Evolutionary conservation across 148 eudicot species (phyloP), one percentile per base, ranked within the genome.

Genomic region (Beta vulgaris): DNA sequence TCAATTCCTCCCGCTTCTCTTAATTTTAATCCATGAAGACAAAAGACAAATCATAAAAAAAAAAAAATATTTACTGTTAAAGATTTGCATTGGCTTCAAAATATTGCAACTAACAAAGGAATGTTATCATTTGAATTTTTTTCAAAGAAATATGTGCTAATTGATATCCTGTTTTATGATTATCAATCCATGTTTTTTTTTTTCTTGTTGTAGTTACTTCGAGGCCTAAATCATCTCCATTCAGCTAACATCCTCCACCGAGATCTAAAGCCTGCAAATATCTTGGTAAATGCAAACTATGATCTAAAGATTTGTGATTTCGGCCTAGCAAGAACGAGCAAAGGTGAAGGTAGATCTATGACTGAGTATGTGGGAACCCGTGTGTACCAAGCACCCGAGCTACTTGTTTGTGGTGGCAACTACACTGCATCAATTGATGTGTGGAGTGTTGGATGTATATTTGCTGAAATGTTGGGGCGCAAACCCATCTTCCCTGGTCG

Each of bases 291-390:
- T 18, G 80, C 83, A 7, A 85, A 83, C 59, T 77, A 83, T 31
- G 86, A 77, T 48, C 73, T 86, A 5, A 86, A 84, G 66, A 86
- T 86, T 7, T 79, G 87, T 12, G 89, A 86, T 55, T 86, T 86
- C 39, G 89, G 89, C 2, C 73, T 86, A 6, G 78, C 89, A n/a
- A 78, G 84, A 12, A 79, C 84, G 9, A 79, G 4, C 68, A 66
- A 32, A 77, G 39, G 75, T 10, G 73, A 42, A 42, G 76, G 37
- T 28, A 57, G 80, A 32, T 69, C 39, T 19, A 76, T 81, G 79
- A 84, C 89, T 0, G 87, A 86, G 46, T 84, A 81, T 39, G 85
- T 84, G 12, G 83, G 78, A 7, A 83, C 86, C 4, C 83, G 84
- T 11, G 83, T 83, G 86, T 86, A 86, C 58, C 76, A 85, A 43